These are phyloP conservation scores for Yamadazyma blattariae DNA, from an alignment of 1,139 yeast genomes.

Conservation along the genomic window DNA sequence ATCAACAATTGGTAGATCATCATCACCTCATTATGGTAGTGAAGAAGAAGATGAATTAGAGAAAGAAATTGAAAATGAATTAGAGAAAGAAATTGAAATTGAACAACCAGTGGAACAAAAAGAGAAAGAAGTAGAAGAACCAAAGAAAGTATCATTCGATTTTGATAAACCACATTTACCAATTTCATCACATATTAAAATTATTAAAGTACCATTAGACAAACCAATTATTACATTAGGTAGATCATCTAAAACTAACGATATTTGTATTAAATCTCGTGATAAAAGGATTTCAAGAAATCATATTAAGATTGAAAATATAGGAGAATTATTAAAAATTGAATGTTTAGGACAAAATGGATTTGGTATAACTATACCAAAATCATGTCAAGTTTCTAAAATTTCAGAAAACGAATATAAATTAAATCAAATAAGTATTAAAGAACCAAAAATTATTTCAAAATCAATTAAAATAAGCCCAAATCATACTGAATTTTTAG, in stretches of 20 bases:
- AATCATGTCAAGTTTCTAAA: constrained; percentile 34
- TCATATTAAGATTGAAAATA: constrained; percentile 44
- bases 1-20: constrained; percentile 46
- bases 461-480: constrained; percentile 42
- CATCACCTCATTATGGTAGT: constrained; percentile 30
- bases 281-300: constrained; percentile 67
- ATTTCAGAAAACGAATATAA: constrained; percentile 29
- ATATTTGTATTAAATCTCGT: constrained; percentile 50
- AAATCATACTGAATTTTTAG: constrained; percentile 55
- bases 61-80: background rate
- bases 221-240: constrained; percentile 45
- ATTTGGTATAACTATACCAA: constrained; percentile 58
- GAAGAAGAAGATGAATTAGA: constrained; percentile 4
- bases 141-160: constrained; percentile 13
- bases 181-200: constrained; percentile 36
- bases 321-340: constrained; percentile 30
- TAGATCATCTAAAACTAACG: constrained; percentile 62
- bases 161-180: constrained; percentile 16
- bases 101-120: background rate
- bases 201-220: constrained; percentile 35
- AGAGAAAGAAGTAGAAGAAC: constrained; percentile 5
- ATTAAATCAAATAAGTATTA: constrained; percentile 15
- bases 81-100: background rate
- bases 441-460: constrained; percentile 13
- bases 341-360: constrained; percentile 75